Base-by-base conservation (phyloP, 1,284 basidiomycete genomes). In the Pseudozyma thailandica region DNA sequence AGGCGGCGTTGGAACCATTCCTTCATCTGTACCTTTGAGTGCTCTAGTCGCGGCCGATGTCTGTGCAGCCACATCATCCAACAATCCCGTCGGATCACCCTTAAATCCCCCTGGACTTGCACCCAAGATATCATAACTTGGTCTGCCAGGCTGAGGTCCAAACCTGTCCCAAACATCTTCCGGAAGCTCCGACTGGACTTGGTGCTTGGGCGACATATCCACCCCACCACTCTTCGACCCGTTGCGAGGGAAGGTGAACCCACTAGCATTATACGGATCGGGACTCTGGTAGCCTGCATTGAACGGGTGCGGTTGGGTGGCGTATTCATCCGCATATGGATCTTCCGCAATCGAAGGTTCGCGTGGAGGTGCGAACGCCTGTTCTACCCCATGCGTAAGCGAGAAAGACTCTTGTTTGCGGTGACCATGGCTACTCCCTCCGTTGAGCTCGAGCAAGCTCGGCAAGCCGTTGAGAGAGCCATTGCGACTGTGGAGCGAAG, bases 1-100 rank as follows among this genome's bases (percentile, higher is more conserved):
- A 1, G 75, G 58, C 44, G 61, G 65, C 12, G 55, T 57, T 2
- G 56, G 43, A 18, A 53, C 61, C 33, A 31, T 37, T 31, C 54
- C 57, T 41, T 62, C 61, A 37, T 71, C 69, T 0, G 64, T 53
- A 8, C 76, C 78, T 43, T 80, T 80, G 37, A 80, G 65, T 12
- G 78, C 78, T 33, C 50, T 51, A 4, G 78, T 80, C 6, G 78
- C 78, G 15, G 75, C 73, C 5, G 54, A 54, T 7, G 78, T 75
- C 47, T 80, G 78, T n/a, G 74, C 68, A 1, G 69, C 77, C 2
- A 79, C 54, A 31, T 79, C 77, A 25, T 77, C 74, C 20, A 74
- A 37, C 35, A 79, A 42, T 1, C 55, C 37, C 1, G 62, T 49
- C 1, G 53, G 53, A 31, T 68, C 53, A 12, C 43, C n/a, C 25